Conservation (phyloP, 805 yeast genomes). For the Hermanozyma aechmeae region DNA sequence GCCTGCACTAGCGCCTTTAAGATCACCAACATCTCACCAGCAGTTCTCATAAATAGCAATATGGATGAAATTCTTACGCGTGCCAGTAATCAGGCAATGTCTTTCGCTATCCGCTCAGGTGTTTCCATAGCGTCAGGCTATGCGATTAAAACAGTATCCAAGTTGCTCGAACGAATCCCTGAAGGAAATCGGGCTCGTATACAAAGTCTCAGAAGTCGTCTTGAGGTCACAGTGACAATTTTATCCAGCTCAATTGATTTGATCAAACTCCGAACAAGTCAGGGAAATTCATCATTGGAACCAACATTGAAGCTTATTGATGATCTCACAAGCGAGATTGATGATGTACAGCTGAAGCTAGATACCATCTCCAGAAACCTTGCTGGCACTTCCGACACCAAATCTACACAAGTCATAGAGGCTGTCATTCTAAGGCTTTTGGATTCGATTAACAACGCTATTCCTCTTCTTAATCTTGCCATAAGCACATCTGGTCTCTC, state of each 20-base stretch:
- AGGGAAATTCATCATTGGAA: constrained; percentile 51
- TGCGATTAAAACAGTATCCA: constrained; percentile 56
- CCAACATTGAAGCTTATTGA: constrained; percentile 45
- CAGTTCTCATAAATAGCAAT: too few species aligned
- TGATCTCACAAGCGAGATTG: constrained; percentile 49
- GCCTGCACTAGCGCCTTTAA: too few species aligned
- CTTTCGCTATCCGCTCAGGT: constrained; percentile 71
- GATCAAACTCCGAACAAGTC: constrained; percentile 50
- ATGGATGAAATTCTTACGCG: constrained; percentile 37
- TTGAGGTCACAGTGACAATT: constrained; percentile 51
- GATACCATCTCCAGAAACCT: constrained; percentile 24
- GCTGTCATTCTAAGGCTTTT: constrained; percentile 39
- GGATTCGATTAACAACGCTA: constrained; percentile 50
- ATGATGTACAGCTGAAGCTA: constrained; percentile 44
- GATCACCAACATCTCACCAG: too few species aligned
- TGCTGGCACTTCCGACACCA: constrained; percentile 19
- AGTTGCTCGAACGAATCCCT: constrained; percentile 47
- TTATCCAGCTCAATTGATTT: constrained; percentile 61
- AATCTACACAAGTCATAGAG: constrained; percentile 39
- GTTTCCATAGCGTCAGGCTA: constrained; percentile 65
- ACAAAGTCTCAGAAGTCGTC: constrained; percentile 29
- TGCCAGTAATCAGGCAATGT: constrained; percentile 73
- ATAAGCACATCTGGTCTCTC: constrained; percentile 62
- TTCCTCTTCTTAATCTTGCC: constrained; percentile 60
- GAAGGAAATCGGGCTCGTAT: constrained; percentile 40